Conservation (phyloP, 192 early-diverging fungal genomes). For the Physocladia obscura region DNA sequence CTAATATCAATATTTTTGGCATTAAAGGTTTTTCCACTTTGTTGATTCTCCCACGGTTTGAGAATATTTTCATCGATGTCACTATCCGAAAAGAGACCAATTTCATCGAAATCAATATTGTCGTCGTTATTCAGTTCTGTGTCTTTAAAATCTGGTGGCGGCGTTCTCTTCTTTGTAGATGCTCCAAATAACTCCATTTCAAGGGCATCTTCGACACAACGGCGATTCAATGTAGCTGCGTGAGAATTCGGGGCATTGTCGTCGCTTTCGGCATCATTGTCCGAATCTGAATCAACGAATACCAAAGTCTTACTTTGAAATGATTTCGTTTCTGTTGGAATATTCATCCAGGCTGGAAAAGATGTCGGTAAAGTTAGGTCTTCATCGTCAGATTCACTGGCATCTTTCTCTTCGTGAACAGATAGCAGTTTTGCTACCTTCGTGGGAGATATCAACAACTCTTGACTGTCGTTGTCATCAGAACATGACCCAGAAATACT, state of each 20-base stretch:
- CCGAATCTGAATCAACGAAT: background rate
- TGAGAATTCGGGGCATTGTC: background rate
- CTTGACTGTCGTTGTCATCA: too few species aligned
- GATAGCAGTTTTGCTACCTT: too few species aligned
- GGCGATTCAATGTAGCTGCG: too few species aligned
- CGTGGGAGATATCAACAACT: too few species aligned
- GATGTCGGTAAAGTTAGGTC: too few species aligned
- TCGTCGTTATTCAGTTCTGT: background rate
- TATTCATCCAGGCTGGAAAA: too few species aligned
- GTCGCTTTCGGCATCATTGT: background rate
- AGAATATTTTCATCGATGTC: background rate
- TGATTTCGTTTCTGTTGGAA: background rate
- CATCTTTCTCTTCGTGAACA: too few species aligned
- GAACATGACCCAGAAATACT: too few species aligned
- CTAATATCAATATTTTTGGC: background rate
- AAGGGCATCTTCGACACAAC: conserved; percentile 27
- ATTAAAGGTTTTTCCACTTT: conserved; percentile 1
- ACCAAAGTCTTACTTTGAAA: background rate
- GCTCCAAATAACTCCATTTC: conserved; percentile 11
- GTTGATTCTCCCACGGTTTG: background rate
- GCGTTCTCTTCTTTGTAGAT: background rate
- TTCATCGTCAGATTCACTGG: conserved; percentile 19
- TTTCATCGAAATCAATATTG: background rate
- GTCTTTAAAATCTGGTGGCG: background rate
- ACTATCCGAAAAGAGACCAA: background rate